Evolutionary conservation across 108 stramenopile species (phyloP), one percentile per base, ranked within the genome.

Genomic region (Cyclotella distinguenda): DNA sequence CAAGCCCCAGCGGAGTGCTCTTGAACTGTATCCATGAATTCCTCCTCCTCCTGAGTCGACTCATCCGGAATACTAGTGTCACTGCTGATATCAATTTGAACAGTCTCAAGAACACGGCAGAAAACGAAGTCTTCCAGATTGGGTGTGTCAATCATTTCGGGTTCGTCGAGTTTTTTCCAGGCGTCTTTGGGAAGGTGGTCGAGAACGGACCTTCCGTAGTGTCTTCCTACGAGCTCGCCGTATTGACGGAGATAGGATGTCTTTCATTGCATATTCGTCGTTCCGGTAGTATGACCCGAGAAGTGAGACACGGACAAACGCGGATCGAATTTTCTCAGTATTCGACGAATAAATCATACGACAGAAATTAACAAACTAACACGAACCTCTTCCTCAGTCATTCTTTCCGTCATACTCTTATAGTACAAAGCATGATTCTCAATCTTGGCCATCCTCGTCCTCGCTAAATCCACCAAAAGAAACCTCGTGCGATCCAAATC

Each of bases 341-440:
- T 42, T 1, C 2, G 16, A 16, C 13, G 1, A 42, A 16, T 42
- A 32, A 9, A 11, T n/a, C n/a, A 16, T 5, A 16, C 2, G 1
- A 1, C 40, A 42, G 13, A 48, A 23, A 3, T 10, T 23, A 19
- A 48, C 11, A 10, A 48, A 48, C 21, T 53, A 44, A 13, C 30
- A 33, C 75, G 67, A 42, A 80, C 82, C 69, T 83, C 79, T 38
- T 80, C 72, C 42, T 84, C 83, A 36, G 86, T 87, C 89, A 90
- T 78, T 10, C 78, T 70, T 68, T 87, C 86, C 10, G 84, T 33
- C 68, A 80, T 34, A 38, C 68, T 77, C 43, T 80, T 47, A 80
- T 85, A 86, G 38, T 84, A 66, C 52, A 90, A 60, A 1, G 86
- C 84, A 74, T 86, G 84, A 9, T 77, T 77, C 68, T 90, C 86